phyloP scores from a whole-genome alignment of 176 grass and related monocot species.

The Carex myosuroides region DNA sequence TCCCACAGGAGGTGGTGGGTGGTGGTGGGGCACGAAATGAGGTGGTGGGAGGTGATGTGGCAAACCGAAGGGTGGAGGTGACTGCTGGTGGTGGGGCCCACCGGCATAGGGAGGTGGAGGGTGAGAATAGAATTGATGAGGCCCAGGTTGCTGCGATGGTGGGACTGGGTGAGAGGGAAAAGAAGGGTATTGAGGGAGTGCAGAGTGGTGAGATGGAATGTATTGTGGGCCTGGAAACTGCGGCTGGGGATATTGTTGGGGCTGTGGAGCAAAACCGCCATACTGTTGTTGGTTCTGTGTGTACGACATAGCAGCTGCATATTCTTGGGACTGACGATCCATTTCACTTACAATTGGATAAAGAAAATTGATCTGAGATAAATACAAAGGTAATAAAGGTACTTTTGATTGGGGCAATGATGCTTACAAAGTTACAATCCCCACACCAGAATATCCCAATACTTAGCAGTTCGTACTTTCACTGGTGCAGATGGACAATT shows the following conservation, averaged over 20 bases:
- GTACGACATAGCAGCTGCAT: constrained; percentile 74
- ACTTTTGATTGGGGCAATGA: neutral
- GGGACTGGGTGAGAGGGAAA: constrained; percentile 45
- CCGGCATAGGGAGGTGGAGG: constrained; percentile 30
- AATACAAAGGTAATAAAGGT: neutral
- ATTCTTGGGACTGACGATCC: constrained; percentile 82
- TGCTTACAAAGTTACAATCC: neutral
- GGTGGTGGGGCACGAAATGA: constrained; percentile 33
- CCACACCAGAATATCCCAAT: neutral
- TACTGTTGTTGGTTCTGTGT: constrained; percentile 73
- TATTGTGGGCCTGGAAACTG: constrained; percentile 40
- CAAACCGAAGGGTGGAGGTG: constrained; percentile 26
- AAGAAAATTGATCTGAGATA: neutral
- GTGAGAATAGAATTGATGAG: constrained; percentile 47
- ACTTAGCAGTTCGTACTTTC: neutral
- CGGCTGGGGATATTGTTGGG: constrained; percentile 58
- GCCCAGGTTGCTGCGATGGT: constrained; percentile 34
- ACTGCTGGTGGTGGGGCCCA: constrained; percentile 35
- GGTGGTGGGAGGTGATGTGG: constrained; percentile 42
- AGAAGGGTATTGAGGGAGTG: constrained; percentile 57
- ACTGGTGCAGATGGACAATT: neutral
- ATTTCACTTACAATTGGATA: neutral
- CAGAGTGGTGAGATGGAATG: constrained; percentile 40
- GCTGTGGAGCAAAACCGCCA: constrained; percentile 65
- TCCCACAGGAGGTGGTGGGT: constrained; percentile 33